phyloP scores from a whole-genome alignment of 352 stramenopile genomes.

The Globisporangium perplexum region DNA sequence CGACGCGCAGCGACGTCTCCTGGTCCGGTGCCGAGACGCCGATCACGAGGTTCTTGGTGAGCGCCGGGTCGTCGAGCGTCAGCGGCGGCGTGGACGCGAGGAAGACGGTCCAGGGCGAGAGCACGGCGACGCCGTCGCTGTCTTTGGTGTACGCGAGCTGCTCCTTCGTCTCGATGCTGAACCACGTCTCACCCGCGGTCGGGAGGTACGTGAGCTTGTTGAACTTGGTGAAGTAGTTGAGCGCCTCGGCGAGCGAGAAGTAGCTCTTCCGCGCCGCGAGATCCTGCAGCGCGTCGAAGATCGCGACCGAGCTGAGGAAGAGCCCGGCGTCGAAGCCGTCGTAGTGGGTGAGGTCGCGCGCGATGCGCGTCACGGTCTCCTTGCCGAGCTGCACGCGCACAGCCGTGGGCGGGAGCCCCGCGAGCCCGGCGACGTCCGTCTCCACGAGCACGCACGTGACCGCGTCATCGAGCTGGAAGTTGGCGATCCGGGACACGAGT shows the following conservation, averaged over 20 bases:
- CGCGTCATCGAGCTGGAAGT: conserved; percentile 65
- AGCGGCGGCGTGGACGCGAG: conserved; percentile 37
- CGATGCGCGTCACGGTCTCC: conserved; percentile 59
- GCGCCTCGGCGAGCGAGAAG: conserved; percentile 78
- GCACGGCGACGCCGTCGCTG: conserved; percentile 45
- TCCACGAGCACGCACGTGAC: conserved; percentile 77
- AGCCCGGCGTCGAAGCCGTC: conserved; percentile 75
- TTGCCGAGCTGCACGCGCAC: conserved; percentile 61
- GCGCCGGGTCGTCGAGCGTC: neutral
- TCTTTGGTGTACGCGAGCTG: conserved; percentile 54
- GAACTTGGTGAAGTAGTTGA: conserved; percentile 62
- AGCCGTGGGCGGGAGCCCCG: conserved; percentile 52
- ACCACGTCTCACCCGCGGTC: conserved; percentile 54
- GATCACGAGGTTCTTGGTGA: conserved; percentile 68
- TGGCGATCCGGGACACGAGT: conserved; percentile 59
- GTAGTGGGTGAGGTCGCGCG: conserved; percentile 59
- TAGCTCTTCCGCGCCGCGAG: conserved; percentile 80
- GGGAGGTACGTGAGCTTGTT: conserved; percentile 75
- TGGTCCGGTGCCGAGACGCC: conserved; percentile 70
- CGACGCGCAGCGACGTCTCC: conserved; percentile 63
- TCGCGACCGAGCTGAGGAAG: conserved; percentile 58
- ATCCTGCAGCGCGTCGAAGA: conserved; percentile 82
- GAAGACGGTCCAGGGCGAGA: conserved; percentile 76
- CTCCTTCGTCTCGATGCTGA: conserved; percentile 76
- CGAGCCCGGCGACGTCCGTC: conserved; percentile 51